phyloP scores from a whole-genome alignment of 1,139 yeast species.

The Taphrina confusa region DNA sequence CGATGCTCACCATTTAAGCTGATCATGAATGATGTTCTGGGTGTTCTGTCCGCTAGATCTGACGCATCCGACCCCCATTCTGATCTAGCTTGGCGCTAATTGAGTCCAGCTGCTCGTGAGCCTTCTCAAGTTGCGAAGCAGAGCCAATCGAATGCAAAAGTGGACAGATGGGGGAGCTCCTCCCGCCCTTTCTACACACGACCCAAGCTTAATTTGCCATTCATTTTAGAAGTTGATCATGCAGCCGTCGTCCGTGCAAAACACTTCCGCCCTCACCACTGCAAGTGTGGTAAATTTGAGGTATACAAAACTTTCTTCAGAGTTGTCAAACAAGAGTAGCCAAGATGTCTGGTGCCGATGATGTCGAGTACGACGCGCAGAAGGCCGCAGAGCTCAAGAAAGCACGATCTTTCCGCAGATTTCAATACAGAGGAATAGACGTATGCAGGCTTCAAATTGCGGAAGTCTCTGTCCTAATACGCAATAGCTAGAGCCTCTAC shows the following conservation, averaged over 20 bases:
- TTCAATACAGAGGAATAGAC: slow-evolving; percentile 28
- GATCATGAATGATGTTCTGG: too few relatives aligned
- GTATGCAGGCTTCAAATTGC: background rate
- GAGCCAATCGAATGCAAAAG: too few relatives aligned
- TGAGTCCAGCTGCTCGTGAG: too few relatives aligned
- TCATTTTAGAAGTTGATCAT: background rate
- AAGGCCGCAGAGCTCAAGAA: slow-evolving; percentile 35
- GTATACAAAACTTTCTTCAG: background rate
- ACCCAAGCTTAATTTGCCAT: slow-evolving; percentile 2
- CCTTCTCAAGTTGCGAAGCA: too few relatives aligned
- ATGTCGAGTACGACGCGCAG: slow-evolving; percentile 31
- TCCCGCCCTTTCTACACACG: too few relatives aligned
- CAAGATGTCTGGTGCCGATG: slow-evolving; percentile 33
- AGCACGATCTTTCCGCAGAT: slow-evolving; percentile 32
- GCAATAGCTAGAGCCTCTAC: slow-evolving; percentile 92
- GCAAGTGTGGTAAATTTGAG: background rate
- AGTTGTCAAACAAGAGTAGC: background rate
- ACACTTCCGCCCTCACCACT: background rate
- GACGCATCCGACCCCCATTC: too few relatives aligned
- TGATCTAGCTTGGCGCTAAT: too few relatives aligned
- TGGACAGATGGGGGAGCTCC: too few relatives aligned
- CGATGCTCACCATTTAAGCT: too few relatives aligned
- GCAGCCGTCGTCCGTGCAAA: slow-evolving; percentile 16
- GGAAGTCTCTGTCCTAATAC: slow-evolving; percentile 84
- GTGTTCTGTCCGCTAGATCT: too few relatives aligned